Evolutionary conservation across 202 grass and related monocot species (phyloP), one percentile per base, ranked within the genome.

Genomic region (Zizania palustris): DNA sequence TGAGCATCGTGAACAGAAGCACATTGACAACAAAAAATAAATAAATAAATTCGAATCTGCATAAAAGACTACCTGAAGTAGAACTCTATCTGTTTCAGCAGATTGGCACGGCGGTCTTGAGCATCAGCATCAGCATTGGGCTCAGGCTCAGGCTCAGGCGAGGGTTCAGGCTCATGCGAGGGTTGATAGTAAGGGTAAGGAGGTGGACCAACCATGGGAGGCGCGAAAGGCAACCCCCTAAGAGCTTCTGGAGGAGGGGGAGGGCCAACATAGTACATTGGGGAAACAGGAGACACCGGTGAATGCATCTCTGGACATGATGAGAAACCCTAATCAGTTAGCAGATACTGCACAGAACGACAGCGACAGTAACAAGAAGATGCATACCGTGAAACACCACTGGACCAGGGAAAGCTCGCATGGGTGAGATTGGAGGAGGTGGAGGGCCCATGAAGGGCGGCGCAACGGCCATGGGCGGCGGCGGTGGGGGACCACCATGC

Each of bases 31-130:
- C 4, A 45, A 45, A 9, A n/a, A 16, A 73, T n/a, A 43, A 59
- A 73, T n/a, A 43, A 59, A 71, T 1, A n/a, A 9, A 19, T 46
- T 15, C 66, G 1, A 28, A 28, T 28, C 28, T 22, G 58, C 58
- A 76, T 15, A 57, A 72, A 72, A 63, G 14, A 51, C 7, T 0
- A 98, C 95, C 95, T 98, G 89, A 98, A 98, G 81, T 98, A 98
- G 80, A 92, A 98, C 45, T 98, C 85, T 45, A 98, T 94, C 82
- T 98, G 95, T n/a, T 76, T 86, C 36, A 92, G 73, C 44, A 98
- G 69, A 80, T 61, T 86, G 60, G 18, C 20, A 11, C 60, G 65
- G 19, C 72, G 55, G 45, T 75, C 65, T 55, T 90, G 65, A 42
- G 67, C 44, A 33, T 74, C 44, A 48, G 45, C 3, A 33, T 85